A percentile compares a stretch with the other conserved stretches of the same genome.
These are phyloP conservation scores for Medicago lupulina DNA, from an alignment of 306 rosid species.

Conservation along the genomic window DNA sequence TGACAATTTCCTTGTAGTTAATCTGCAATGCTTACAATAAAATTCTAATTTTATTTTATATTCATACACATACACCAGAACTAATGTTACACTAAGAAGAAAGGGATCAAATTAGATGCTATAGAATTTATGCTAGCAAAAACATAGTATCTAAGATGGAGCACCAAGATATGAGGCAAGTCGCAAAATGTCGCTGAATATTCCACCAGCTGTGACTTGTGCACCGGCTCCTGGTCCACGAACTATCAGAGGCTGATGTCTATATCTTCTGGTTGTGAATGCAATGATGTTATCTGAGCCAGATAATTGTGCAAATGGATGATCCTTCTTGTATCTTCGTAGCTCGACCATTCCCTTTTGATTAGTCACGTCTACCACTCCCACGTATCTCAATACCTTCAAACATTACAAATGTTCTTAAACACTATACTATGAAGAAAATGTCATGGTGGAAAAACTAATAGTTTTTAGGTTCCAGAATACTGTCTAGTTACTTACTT, in stretches of 20 bases:
- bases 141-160: constrained; percentile 62
- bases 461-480: constrained; percentile 18
- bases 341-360: constrained; percentile 76
- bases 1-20: neutral
- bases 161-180: constrained; percentile 99
- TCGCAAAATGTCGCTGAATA: constrained; percentile 87
- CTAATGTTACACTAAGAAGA: constrained; percentile 1
- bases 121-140: constrained; percentile 32
- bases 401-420: constrained; percentile 41
- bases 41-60: constrained; percentile 16
- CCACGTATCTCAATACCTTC: constrained; percentile 95
- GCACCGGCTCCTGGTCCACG: constrained; percentile 99
- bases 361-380: constrained; percentile 84
- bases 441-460: neutral
- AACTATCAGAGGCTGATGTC: constrained; percentile 79
- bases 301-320: constrained; percentile 93
- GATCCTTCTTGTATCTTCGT: constrained; percentile 82
- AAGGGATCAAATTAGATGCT: constrained; percentile 10
- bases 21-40: neutral
- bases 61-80: neutral
- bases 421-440: neutral
- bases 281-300: constrained; percentile 97
- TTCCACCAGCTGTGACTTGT: constrained; percentile 97
- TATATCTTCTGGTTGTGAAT: constrained; percentile 83
- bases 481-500: constrained; percentile 65